These are phyloP conservation scores for Raphanus sativus DNA, from an alignment of 345 rosid genomes.

Conservation along the genomic window DNA sequence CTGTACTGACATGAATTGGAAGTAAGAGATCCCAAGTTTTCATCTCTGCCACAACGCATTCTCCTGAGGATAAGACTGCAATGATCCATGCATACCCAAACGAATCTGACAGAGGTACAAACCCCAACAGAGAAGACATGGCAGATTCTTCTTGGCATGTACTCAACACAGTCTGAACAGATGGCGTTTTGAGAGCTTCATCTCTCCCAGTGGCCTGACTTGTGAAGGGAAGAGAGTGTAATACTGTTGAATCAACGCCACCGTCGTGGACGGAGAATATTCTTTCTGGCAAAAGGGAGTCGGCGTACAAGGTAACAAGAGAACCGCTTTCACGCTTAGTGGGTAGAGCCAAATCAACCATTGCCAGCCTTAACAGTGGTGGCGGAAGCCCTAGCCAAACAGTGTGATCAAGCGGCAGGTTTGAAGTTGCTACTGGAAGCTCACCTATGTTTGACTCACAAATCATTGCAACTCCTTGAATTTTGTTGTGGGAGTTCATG, in stretches of 20 bases:
- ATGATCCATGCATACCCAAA: conserved; percentile 92
- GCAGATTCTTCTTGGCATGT: conserved; percentile 73
- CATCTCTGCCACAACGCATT: conserved; percentile 88
- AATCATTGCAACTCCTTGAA: conserved; percentile 87
- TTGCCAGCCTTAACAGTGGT: conserved; percentile 81
- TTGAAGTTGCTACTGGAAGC: conserved; percentile 52
- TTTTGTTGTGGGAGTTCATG: conserved; percentile 53
- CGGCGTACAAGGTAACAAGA: conserved; percentile 55
- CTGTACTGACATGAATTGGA: conserved; percentile 59
- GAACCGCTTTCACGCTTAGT: conserved; percentile 46
- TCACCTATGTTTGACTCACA: conserved; percentile 63
- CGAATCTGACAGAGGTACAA: conserved; percentile 70
- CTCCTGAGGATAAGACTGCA: conserved; percentile 60
- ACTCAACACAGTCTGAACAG: conserved; percentile 83
- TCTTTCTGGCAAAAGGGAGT: conserved; percentile 85
- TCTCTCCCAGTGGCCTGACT: conserved; percentile 72
- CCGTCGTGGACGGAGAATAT: conserved; percentile 74
- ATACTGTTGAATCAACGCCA: conserved; percentile 79
- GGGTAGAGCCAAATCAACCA: conserved; percentile 91
- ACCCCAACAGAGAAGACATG: conserved; percentile 60
- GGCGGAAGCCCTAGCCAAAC: conserved; percentile 91
- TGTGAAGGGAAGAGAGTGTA: conserved; percentile 96
- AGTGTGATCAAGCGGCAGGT: conserved; percentile 60
- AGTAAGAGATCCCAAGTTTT: conserved; percentile 77
- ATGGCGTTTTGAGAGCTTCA: conserved; percentile 65